Conservation (phyloP, 306 rosid genomes). For the Psophocarpus tetragonolobus region DNA sequence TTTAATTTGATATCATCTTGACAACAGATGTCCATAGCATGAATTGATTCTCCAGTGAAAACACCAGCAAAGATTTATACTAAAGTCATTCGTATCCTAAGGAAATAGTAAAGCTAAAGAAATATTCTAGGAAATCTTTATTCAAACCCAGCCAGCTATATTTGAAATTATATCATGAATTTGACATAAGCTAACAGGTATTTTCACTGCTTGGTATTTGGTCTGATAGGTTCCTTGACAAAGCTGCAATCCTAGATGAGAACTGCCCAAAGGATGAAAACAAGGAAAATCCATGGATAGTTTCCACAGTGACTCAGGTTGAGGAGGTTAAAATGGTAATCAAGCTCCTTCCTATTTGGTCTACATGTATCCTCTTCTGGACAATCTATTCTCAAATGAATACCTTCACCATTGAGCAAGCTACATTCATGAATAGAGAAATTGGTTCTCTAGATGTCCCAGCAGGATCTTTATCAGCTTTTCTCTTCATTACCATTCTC, state of each 20-base stretch:
- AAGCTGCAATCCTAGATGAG: conserved; percentile 82
- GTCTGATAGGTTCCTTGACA: conserved; percentile 76
- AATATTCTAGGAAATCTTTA: background rate
- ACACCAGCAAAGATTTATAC: background rate
- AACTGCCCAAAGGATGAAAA: conserved; percentile 38
- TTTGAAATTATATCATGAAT: background rate
- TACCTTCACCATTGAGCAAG: conserved; percentile 97
- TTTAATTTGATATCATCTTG: background rate
- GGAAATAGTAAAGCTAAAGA: background rate
- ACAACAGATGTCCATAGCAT: background rate
- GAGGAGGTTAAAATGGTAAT: conserved; percentile 94
- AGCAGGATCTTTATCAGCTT: conserved; percentile 76
- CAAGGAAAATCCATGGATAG: conserved; percentile 60
- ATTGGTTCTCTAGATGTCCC: conserved; percentile 62
- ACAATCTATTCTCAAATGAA: conserved; percentile 91
- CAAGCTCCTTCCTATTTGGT: conserved; percentile 87
- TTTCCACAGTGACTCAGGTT: conserved; percentile 74
- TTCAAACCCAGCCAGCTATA: background rate
- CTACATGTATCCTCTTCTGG: conserved; percentile 96
- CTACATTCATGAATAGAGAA: conserved; percentile 79
- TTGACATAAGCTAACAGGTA: background rate
- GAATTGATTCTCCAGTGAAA: background rate
- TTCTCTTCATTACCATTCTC: conserved; percentile 73
- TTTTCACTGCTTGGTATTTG: conserved; percentile 11
- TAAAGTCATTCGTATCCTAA: background rate